phyloP scores from a whole-genome alignment of 768 basidiomycete species.

The Suillus lakei region DNA sequence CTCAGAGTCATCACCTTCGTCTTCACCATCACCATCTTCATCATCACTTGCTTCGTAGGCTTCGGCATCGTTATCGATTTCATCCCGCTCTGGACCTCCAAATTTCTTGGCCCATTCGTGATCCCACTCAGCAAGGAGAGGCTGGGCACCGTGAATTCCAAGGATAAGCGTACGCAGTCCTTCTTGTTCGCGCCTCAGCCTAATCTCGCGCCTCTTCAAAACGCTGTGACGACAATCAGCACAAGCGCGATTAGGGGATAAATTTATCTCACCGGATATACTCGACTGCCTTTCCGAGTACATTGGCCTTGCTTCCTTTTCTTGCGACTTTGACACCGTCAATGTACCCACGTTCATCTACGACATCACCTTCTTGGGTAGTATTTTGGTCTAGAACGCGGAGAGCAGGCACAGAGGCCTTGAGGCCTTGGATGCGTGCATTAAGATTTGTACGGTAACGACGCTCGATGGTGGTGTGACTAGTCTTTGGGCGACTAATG shows the following conservation, averaged over 20 bases:
- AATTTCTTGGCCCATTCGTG: slow-evolving; percentile 72
- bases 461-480: slow-evolving; percentile 88
- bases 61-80: slow-evolving; percentile 61
- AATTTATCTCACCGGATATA: slow-evolving; percentile 65
- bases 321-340: slow-evolving; percentile 93
- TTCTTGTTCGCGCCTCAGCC: slow-evolving; percentile 75
- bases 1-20: slow-evolving; percentile 44
- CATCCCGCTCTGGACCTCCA: slow-evolving; percentile 77
- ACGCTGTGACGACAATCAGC: slow-evolving; percentile 49
- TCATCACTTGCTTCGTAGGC: slow-evolving; percentile 43
- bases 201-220: slow-evolving; percentile 74
- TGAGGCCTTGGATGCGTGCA: slow-evolving; percentile 80
- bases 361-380: slow-evolving; percentile 49
- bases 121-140: slow-evolving; percentile 77
- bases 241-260: not conserved
- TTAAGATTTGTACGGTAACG: slow-evolving; percentile 90
- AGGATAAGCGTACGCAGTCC: slow-evolving; percentile 71
- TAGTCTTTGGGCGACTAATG: slow-evolving; percentile 71
- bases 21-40: slow-evolving; percentile 45
- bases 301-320: slow-evolving; percentile 90
- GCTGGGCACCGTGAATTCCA: slow-evolving; percentile 77
- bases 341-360: slow-evolving; percentile 86
- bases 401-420: slow-evolving; percentile 82
- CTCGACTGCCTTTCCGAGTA: slow-evolving; percentile 88
- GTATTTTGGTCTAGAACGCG: slow-evolving; percentile 68